These are phyloP conservation scores for Ceratocystis huliohia DNA, from an alignment of 2,329 filamentous ascomycete genomes.

Conservation along the genomic window DNA sequence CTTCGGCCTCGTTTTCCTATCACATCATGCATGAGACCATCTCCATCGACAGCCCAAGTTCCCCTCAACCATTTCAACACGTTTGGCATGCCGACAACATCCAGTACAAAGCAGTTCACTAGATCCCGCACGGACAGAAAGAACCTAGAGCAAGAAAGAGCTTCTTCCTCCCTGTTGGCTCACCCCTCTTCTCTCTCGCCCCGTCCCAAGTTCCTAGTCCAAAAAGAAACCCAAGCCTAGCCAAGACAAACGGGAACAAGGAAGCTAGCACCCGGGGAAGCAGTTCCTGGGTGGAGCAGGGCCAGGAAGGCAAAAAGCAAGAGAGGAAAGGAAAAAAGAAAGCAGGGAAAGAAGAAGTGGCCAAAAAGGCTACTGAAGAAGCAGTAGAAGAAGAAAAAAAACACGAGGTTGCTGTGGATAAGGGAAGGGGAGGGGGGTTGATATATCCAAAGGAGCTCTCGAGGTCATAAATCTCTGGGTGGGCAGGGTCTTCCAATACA, in stretches of 20 bases:
- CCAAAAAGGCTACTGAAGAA: background rate
- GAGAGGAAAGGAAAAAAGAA: background rate
- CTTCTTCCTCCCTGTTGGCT: no score
- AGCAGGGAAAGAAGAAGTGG: background rate
- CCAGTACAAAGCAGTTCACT: no score
- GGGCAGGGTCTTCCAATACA: background rate
- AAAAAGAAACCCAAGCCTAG: background rate
- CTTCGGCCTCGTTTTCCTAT: no score
- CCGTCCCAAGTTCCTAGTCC: no score
- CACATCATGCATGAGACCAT: no score
- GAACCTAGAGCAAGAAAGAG: no score
- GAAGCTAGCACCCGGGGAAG: conserved; percentile 7
- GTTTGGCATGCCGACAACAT: no score
- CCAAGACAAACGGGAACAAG: conserved; percentile 4
- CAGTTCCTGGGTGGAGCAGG: background rate
- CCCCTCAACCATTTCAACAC: no score
- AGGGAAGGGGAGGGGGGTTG: background rate
- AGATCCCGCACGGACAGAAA: no score
- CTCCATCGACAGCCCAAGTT: no score
- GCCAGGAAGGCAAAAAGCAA: background rate
- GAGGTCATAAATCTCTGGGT: background rate
- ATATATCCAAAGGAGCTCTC: background rate
- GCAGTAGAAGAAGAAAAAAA: background rate
- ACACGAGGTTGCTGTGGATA: background rate
- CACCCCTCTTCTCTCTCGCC: no score